phyloP scores from a whole-genome alignment of 306 rosid species.

The Abrus pulchellus region DNA sequence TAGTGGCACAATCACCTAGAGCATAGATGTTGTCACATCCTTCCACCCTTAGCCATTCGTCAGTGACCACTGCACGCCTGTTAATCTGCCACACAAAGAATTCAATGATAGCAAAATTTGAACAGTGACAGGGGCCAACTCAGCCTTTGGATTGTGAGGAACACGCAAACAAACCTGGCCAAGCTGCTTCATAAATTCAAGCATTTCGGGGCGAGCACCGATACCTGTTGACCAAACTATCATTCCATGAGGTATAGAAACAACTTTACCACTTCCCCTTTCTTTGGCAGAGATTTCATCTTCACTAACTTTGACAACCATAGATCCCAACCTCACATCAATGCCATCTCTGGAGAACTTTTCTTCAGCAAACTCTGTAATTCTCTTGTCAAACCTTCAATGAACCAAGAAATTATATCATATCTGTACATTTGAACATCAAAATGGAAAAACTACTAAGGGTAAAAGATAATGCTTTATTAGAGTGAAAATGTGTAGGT shows the following conservation, averaged over 20 bases:
- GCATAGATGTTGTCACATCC: constrained; percentile 83
- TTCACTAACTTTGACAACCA: constrained; percentile 84
- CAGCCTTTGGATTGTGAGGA: constrained; percentile 2
- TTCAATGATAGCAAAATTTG: constrained; percentile 30
- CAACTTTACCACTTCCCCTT: constrained; percentile 57
- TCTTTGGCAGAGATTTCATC: constrained; percentile 84
- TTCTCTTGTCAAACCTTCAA: constrained; percentile 94
- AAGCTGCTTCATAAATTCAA: constrained; percentile 84
- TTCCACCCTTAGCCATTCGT: constrained; percentile 97
- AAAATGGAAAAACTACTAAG: too few species aligned
- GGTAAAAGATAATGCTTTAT: not conserved
- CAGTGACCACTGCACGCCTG: constrained; percentile 88
- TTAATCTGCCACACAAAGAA: constrained; percentile 60
- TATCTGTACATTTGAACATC: not conserved
- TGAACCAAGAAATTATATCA: constrained; percentile 10
- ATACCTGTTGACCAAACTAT: constrained; percentile 97
- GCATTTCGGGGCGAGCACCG: constrained; percentile 77
- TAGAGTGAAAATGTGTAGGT: not conserved
- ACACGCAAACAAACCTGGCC: constrained; percentile 82
- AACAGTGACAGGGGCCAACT: not conserved
- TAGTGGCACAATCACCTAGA: constrained; percentile 94
- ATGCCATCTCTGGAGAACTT: constrained; percentile 87
- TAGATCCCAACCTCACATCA: constrained; percentile 86
- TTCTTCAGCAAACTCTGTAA: constrained; percentile 87
- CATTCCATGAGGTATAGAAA: constrained; percentile 83